Base-by-base conservation (phyloP, 2,329 filamentous ascomycete genomes). In the Fusarium nelsonii region DNA sequence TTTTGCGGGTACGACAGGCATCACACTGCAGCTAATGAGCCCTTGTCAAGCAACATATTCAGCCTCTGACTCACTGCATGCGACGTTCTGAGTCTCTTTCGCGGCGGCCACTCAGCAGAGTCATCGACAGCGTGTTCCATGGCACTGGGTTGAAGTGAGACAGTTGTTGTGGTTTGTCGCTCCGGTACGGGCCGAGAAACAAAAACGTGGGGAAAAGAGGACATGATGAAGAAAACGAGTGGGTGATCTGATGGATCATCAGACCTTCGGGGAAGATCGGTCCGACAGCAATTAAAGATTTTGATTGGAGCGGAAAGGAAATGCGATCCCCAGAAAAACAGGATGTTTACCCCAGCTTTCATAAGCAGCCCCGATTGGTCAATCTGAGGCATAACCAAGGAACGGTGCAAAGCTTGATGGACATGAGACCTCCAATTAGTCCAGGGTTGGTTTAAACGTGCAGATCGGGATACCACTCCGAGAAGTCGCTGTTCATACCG, bases 1-100 rank as follows among this genome's bases (percentile, higher is more conserved):
- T 84, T 75, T 85, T 85, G 56, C 81, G 78, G 52, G 78, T 76
- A 58, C 83, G 78, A 72, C 83, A 85, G 8, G 79, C 75, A 69
- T 85, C 83, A 61, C 83, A 85, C 83, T 85, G 59, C 23, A 20
- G 36, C 28, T 18, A 33, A 41, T 34, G 34, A 52, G 49, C 41
- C 32, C 11, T 43, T 34, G 33, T 37, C 30, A 16, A 26, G 11
- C 5, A 46, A 7, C 16, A 26, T 49, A 3, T 23, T 23, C 15
- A 48, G 8, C 30, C 11, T 16, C 28, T 18, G 8, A 74, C 79
- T 74, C 69, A 81, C 80, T 28, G 81, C 81, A 75, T 82, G 81
- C 40, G 79, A 81, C 23, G 81, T 81, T 54, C 81, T 75, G 56
- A 82, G 70, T 41, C 81, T 78, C 71, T 82, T 82, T 55, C 81